phyloP scores from a whole-genome alignment of 2,329 filamentous ascomycete genomes.

The Aspergillus latus region DNA sequence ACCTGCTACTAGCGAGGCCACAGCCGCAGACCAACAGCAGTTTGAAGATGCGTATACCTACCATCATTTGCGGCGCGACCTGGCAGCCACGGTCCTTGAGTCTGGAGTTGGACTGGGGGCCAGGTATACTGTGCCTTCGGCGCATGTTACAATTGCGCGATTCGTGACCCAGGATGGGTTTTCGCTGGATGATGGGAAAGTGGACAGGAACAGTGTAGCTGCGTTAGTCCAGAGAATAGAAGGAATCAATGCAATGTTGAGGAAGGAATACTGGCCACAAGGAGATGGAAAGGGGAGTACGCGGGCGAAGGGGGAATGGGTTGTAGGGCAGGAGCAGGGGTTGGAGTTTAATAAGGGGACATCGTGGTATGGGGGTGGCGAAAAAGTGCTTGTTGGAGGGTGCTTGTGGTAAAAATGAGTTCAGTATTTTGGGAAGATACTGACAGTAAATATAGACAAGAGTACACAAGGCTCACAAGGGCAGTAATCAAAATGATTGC shows the following conservation, averaged over 20 bases:
- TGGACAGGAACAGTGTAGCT: conserved; percentile 56
- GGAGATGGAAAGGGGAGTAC: conserved; percentile 40
- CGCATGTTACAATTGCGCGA: conserved; percentile 82
- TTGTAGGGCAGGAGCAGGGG: conserved; percentile 81
- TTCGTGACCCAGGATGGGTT: conserved; percentile 70
- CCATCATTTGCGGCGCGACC: conserved; percentile 81
- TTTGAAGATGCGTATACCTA: conserved; percentile 73
- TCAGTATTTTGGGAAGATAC: not conserved
- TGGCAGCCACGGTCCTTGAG: conserved; percentile 62
- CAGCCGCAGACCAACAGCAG: not conserved
- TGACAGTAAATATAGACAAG: not conserved
- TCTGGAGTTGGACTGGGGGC: conserved; percentile 71
- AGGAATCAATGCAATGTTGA: conserved; percentile 72
- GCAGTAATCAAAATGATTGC: not conserved
- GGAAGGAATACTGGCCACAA: conserved; percentile 67
- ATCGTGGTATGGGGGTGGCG: conserved; percentile 85
- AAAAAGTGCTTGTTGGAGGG: conserved; percentile 60
- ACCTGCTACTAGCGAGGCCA: conserved; percentile 67
- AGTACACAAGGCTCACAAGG: not conserved
- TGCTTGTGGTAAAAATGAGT: conserved; percentile 42
- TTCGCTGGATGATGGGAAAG: conserved; percentile 28
- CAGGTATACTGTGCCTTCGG: conserved; percentile 83
- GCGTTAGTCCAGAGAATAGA: conserved; percentile 71
- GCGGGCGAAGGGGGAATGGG: conserved; percentile 67
- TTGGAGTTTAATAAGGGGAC: conserved; percentile 72